These are phyloP conservation scores for Heliosperma pusillum DNA, from an alignment of 148 eudicot species.

Conservation along the genomic window DNA sequence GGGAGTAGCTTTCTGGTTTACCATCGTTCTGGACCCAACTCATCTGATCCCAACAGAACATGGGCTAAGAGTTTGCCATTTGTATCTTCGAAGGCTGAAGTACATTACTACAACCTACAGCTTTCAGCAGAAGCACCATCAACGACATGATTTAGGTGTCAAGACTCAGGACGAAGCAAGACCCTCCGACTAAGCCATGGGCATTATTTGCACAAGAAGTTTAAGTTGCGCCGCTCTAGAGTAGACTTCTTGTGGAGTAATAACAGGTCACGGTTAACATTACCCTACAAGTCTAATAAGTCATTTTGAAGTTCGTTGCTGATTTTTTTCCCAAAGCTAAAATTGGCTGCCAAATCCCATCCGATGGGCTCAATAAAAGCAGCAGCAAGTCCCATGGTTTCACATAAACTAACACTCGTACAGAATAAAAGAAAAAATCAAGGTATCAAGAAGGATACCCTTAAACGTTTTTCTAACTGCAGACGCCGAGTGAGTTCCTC, in stretches of 20 bases:
- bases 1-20: neutral
- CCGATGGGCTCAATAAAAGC: neutral
- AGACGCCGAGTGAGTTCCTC: conserved; percentile 82
- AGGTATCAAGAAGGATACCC: conserved; percentile 47
- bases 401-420: neutral
- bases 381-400: neutral
- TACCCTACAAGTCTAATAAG: neutral
- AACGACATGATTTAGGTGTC: neutral
- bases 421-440: neutral
- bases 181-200: neutral
- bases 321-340: neutral
- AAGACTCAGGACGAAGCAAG: neutral
- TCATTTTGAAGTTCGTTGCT: neutral
- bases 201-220: neutral
- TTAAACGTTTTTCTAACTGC: conserved; percentile 75
- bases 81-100: neutral
- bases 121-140: neutral
- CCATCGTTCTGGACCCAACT: neutral
- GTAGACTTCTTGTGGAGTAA: neutral
- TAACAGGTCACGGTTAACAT: neutral
- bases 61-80: neutral
- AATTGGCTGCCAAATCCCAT: neutral
- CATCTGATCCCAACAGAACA: neutral
- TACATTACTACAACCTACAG: neutral
- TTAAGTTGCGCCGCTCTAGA: neutral